Evolutionary conservation across 176 grass and related monocot genomes (phyloP), one percentile per base, ranked within the genome.

Genomic region (Oryza brachyantha): DNA sequence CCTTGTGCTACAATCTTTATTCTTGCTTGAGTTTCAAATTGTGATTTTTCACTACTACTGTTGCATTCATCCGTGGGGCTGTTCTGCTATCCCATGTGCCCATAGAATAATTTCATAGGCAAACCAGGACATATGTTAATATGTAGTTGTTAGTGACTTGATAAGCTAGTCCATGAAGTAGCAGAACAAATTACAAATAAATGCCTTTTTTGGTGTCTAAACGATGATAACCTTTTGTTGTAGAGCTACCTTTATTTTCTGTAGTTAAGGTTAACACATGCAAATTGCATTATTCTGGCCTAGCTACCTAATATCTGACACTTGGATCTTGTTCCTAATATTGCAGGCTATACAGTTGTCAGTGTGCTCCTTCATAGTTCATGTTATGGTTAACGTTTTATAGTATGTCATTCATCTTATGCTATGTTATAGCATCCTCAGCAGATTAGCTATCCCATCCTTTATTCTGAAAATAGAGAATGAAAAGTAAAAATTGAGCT

Each of bases 1-100:
- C n/a, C n/a, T n/a, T n/a, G 64, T 68, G 45, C 32, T 83, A 45
- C 46, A 67, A 74, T 74, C 17, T 74, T 74, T 66, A 67, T 14
- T 67, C 32, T 39, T 10, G 4, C 8, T 57, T 9, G 12, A 68
- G 31, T 48, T 58, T 58, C 22, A 58, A 79, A 17, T 37, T 39
- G 14, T 14, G 46, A 68, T n/a, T 2, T 1, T 68, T 17, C 64
- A 68, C 21, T 38, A 39, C 29, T 17, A 55, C 32, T 4, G 37
- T 82, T 48, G n/a, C n/a, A n/a, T n/a, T n/a, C n/a, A n/a, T n/a
- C n/a, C n/a, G n/a, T n/a, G n/a, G n/a, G 28, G 11, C 45, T 61
- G 25, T 57, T 8, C 17, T 61, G 70, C 24, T 66, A 40, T 57
- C 11, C 12, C 39, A 24, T 74, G 61, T 10, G 31, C 10, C 70